phyloP scores from a whole-genome alignment of 1,284 basidiomycete genomes.

The Leccinum pachyderme region DNA sequence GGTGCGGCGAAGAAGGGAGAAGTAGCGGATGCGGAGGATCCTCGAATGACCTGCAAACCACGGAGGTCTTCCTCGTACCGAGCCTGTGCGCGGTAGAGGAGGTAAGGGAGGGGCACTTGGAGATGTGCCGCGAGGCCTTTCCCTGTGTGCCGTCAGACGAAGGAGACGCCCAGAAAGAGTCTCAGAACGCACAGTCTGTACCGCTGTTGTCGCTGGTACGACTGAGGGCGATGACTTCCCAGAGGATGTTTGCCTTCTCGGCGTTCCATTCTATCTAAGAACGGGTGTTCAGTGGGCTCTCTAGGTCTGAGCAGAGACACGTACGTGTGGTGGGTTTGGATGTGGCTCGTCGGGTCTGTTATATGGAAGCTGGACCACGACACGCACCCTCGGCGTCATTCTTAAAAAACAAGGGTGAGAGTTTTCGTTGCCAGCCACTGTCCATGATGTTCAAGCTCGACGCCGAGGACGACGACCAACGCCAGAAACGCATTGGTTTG shows the following conservation, averaged over 20 bases:
- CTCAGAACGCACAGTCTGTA: slow-evolving; percentile 64
- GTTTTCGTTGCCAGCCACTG: slow-evolving; percentile 5
- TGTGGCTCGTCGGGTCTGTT: slow-evolving; percentile 68
- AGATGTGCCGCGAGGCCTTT: slow-evolving; percentile 76
- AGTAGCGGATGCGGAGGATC: slow-evolving; percentile 23
- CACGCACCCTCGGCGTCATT: slow-evolving; percentile 48
- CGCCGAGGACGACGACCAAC: slow-evolving; percentile 37
- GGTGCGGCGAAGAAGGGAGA: slow-evolving; percentile 12
- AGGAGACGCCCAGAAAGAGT: neutral
- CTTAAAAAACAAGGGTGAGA: neutral
- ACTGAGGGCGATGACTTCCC: slow-evolving; percentile 78
- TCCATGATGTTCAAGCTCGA: slow-evolving; percentile 21
- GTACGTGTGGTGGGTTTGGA: slow-evolving; percentile 63
- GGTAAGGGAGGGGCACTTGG: slow-evolving; percentile 74
- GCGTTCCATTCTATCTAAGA: slow-evolving; percentile 74
- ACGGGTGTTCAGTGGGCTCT: slow-evolving; percentile 16
- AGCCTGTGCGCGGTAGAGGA: slow-evolving; percentile 75
- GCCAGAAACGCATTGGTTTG: slow-evolving; percentile 32
- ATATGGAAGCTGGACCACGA: slow-evolving; percentile 73
- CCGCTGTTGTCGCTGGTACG: slow-evolving; percentile 59
- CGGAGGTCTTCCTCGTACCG: slow-evolving; percentile 79
- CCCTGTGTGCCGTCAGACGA: slow-evolving; percentile 45
- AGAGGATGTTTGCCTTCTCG: slow-evolving; percentile 77
- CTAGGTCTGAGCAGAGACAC: slow-evolving; percentile 23
- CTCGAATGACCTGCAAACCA: slow-evolving; percentile 66